These are phyloP conservation scores for Suillus americanus DNA, from an alignment of 768 basidiomycete species.

Conservation along the genomic window DNA sequence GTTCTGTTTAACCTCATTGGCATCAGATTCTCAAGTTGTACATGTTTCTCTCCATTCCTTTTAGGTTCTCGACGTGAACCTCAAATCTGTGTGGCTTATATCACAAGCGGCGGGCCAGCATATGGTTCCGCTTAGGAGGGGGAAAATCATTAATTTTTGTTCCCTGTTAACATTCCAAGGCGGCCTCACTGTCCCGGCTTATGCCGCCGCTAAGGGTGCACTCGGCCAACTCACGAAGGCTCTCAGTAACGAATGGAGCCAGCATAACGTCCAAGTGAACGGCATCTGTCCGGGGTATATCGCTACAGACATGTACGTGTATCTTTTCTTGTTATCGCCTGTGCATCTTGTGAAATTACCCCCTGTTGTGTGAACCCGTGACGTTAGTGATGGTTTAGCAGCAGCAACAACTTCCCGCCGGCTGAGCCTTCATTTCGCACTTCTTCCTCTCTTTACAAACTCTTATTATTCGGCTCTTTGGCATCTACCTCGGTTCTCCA, in stretches of 20 bases:
- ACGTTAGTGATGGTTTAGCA: neutral
- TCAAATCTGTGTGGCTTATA: constrained; percentile 85
- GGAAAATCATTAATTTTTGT: constrained; percentile 73
- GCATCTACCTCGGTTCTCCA: constrained; percentile 14
- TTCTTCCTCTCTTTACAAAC: constrained; percentile 1
- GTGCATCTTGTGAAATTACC: constrained; percentile 2
- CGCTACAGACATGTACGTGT: constrained; percentile 78
- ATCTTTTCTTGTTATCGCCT: constrained; percentile 19
- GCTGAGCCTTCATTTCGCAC: neutral
- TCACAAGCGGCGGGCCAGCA: constrained; percentile 85
- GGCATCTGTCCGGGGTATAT: constrained; percentile 88
- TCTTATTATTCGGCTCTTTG: constrained; percentile 8
- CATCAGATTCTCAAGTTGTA: constrained; percentile 12
- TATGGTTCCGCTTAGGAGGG: constrained; percentile 74
- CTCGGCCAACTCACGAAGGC: constrained; percentile 86
- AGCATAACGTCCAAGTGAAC: constrained; percentile 86
- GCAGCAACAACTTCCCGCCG: neutral
- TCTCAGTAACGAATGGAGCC: constrained; percentile 91
- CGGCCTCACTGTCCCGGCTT: constrained; percentile 80
- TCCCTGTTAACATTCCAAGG: constrained; percentile 53
- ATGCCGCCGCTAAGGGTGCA: constrained; percentile 89
- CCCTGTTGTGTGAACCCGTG: constrained; percentile 9
- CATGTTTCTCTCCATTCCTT: constrained; percentile 10
- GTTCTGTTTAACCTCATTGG: constrained; percentile 14
- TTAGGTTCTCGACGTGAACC: constrained; percentile 83